Evolutionary conservation across 1,284 basidiomycete species (phyloP).

Genomic region (Pholiota adiposa): DNA sequence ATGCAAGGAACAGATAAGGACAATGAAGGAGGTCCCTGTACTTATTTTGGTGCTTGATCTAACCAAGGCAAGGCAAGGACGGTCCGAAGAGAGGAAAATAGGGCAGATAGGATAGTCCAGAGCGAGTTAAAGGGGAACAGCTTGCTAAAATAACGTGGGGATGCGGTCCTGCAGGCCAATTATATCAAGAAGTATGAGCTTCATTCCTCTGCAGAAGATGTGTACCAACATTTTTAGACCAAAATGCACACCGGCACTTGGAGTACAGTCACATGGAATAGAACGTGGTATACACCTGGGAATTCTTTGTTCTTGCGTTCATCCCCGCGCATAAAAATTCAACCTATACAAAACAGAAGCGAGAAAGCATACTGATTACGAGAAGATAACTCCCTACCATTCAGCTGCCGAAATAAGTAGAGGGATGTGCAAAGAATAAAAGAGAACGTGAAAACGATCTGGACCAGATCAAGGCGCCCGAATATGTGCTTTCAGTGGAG

Average conservation of each 20-base stretch:
- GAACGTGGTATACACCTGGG: background rate
- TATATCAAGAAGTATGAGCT: background rate
- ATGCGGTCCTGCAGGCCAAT: background rate
- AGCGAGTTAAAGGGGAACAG: background rate
- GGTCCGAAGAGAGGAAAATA: background rate
- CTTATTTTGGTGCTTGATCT: background rate
- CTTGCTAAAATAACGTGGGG: background rate
- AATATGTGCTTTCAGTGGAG: background rate
- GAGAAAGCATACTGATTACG: background rate
- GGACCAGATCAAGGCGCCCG: too few relatives aligned
- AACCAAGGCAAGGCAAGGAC: background rate
- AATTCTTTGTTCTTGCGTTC: background rate
- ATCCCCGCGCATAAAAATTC: background rate
- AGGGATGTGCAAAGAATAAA: too few relatives aligned
- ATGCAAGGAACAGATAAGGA: background rate
- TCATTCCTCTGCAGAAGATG: background rate
- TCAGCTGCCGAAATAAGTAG: too few relatives aligned
- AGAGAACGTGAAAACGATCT: too few relatives aligned
- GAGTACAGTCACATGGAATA: background rate
- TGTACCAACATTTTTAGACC: background rate
- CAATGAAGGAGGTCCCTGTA: background rate
- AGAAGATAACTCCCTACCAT: too few relatives aligned
- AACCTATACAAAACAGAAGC: background rate
- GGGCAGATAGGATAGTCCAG: background rate
- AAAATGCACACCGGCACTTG: background rate